Conservation (phyloP, 495 filamentous ascomycete genomes). For the Trichodelitschia bisporula region DNA sequence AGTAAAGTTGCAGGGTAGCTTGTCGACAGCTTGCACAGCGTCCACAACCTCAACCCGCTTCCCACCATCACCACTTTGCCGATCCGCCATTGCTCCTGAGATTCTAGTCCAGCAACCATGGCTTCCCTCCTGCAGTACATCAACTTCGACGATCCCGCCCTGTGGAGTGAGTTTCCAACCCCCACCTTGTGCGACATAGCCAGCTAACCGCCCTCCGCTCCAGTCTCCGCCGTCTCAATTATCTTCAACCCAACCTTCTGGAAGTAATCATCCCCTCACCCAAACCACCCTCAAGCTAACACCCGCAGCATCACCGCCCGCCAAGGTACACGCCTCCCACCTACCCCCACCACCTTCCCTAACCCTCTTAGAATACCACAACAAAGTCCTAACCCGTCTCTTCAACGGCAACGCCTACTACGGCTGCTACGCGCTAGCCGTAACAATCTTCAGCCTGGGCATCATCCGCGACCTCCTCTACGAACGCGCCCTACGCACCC, state of each 20-base stretch:
- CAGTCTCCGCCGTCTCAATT: constrained; percentile 43
- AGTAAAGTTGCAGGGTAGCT: too few relatives aligned
- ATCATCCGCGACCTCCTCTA: constrained; percentile 63
- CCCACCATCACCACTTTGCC: too few relatives aligned
- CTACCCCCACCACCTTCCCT: background rate
- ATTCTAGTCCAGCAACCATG: too few relatives aligned
- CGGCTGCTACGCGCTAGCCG: constrained; percentile 76
- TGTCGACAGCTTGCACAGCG: too few relatives aligned
- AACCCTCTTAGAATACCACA: constrained; percentile 54
- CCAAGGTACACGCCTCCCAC: constrained; percentile 25
- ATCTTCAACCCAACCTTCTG: constrained; percentile 59
- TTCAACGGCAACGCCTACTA: constrained; percentile 56
- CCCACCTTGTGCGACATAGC: constrained; percentile 5
- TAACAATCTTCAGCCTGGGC: constrained; percentile 73
- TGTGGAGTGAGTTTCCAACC: constrained; percentile 23
- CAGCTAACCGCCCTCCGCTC: too few relatives aligned
- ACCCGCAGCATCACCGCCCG: constrained; percentile 32
- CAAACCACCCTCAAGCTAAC: constrained; percentile 6
- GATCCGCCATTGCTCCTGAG: too few relatives aligned
- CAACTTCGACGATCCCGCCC: constrained; percentile 38
- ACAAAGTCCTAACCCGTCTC: constrained; percentile 62
- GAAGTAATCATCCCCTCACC: constrained; percentile 30
- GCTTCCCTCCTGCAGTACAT: constrained; percentile 16
- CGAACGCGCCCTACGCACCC: constrained; percentile 48
- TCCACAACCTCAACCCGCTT: too few relatives aligned